Base-by-base conservation (phyloP, 2,329 filamentous ascomycete species). In the Xylariomycetidae sp. region DNA sequence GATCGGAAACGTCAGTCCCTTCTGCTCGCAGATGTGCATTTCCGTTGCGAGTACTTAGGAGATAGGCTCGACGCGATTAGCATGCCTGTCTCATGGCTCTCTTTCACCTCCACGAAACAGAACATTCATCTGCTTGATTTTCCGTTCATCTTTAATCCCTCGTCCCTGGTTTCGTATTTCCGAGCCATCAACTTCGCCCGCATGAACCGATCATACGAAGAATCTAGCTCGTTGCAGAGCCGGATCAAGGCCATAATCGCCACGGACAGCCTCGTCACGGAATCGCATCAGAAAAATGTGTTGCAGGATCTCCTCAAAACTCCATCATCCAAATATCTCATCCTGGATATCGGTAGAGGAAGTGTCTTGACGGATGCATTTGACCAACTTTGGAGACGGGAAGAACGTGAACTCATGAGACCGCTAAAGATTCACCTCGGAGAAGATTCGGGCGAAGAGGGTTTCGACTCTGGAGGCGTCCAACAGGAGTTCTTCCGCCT, bases 401-500 rank as follows among this genome's bases (percentile, higher is more conserved):
- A 96, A 58, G 78, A 80, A 50, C 74, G 85, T 22, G 88, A 96
- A 61, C 66, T 97, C 3, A 67, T 90, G 51, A 78, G 88, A 16
- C 92, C 92, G 1, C 64, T 98, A 20, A 95, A 95, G 51, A 82
- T 98, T 7, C 82, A 87, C 31, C 76, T 97, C 37, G 88, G 88
- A 4, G 83, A 88, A 53, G 81, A 87, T 20, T 70, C 72, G 33
- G 87, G 88, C 18, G 92, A 97, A 58, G 82, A 94, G 56, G 92
- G 92, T 0, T 78, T 94, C 20, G 92, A 98, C 57, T 88, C 90
- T 30, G 92, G 92, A 27, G 92, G 92, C 42, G 89, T 98, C 1
- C 90, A 96, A 49, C 89, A 95, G 56, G 92, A 98, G 44, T 97
- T 95, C 56, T 97, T 98, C 63, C 80, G 88, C 12, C 63, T 96